Evolutionary conservation across 495 filamentous ascomycete genomes (phyloP), one percentile per base, ranked within the genome.

Genomic region (Daldinia grandis): DNA sequence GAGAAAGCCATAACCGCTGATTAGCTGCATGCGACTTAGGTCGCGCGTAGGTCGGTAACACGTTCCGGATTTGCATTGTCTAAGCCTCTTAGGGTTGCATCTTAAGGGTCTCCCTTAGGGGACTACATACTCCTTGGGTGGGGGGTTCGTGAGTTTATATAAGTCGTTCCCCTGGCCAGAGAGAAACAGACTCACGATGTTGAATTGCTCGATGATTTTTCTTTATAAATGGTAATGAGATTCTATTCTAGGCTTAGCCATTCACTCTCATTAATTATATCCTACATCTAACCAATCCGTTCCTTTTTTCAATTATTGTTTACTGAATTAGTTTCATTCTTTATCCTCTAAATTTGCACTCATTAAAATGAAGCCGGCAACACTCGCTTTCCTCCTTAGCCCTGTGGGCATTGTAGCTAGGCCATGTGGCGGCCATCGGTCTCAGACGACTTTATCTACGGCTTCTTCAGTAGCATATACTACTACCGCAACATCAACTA

Each of bases 341-440:
- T 44, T 21, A 47, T 47, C 42, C 24, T 19, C 0, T 21, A n/a
- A 64, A 44, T 15, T 24, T 15, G 0, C 35, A 14, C 10, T 44
- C 42, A 0, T 60, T 19, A 69, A 64, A 64, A 69, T 69, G 67
- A 69, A 64, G 61, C 67, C 67, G 15, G 33, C 61, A 53, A 64
- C 67, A 27, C 61, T 69, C 44, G 61, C 67, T 55, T 25, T 60
- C 15, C 61, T 69, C 30, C 67, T 69, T n/a, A 30, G 67, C 42
- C 67, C 67, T 25, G 58, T 64, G 61, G 67, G 67, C 56, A 69
- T 69, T 30, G 55, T 64, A 14, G 67, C 67, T 14, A 55, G 67
- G 9, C 67, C 67, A 21, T 69, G 67, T 31, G 67, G 67, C n/a
- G 67, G 67, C 17, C 54, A 60, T 56, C 67, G 60, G 21, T 50